These are phyloP conservation scores for Dorcoceras hygrometricum DNA, from an alignment of 257 asterid genomes.

Conservation along the genomic window DNA sequence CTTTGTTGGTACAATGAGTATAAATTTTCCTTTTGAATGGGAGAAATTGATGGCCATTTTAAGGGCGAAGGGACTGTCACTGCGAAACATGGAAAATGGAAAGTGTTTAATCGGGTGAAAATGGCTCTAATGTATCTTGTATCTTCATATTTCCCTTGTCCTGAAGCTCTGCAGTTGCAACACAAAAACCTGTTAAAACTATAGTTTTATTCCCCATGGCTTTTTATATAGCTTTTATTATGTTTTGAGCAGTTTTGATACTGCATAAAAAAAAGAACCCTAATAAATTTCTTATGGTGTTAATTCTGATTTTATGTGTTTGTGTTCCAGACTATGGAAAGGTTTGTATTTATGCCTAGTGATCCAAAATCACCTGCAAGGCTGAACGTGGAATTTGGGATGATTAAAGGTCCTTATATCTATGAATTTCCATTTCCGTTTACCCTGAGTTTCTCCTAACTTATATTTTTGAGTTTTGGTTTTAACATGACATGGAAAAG, in stretches of 20 bases:
- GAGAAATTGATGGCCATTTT: background rate
- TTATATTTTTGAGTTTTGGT: conserved; percentile 14
- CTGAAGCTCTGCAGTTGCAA: background rate
- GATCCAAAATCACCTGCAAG: conserved; percentile 61
- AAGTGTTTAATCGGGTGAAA: too few relatives aligned
- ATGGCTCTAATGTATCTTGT: too few relatives aligned
- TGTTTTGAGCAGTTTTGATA: background rate
- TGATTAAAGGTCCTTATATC: conserved; percentile 56
- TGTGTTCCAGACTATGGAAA: conserved; percentile 58
- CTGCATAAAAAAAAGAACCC: background rate
- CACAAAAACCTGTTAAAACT: background rate
- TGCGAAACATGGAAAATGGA: too few relatives aligned
- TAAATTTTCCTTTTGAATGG: background rate
- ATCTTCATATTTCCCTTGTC: too few relatives aligned
- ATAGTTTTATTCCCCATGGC: background rate
- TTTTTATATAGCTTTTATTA: too few relatives aligned
- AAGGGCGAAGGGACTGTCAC: too few relatives aligned
- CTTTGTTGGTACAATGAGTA: background rate
- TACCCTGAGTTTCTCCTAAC: conserved; percentile 1
- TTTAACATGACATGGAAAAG: background rate
- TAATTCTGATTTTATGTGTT: conserved; percentile 6
- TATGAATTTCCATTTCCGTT: conserved; percentile 10
- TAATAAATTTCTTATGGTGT: background rate
- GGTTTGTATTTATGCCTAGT: conserved; percentile 56
- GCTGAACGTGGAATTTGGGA: conserved; percentile 82